phyloP scores from a whole-genome alignment of 169 alveolate species.

The Plasmodium falciparum region DNA sequence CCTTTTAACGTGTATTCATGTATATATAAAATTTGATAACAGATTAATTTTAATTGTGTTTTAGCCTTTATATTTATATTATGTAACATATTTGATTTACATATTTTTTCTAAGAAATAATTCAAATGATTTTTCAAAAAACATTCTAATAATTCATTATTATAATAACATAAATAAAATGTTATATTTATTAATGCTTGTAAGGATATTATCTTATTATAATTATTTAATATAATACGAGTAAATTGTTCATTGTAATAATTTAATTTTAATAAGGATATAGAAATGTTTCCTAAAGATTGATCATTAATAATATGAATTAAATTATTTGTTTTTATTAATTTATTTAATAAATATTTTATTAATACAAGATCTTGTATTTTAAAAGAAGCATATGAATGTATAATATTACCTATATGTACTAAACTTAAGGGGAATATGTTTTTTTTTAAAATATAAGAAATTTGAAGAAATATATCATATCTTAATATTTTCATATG shows the following conservation, averaged over 20 bases:
- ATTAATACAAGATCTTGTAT: slow-evolving; percentile 16
- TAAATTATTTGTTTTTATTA: neutral
- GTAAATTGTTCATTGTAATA: slow-evolving; percentile 22
- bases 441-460: slow-evolving; percentile 23
- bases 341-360: slow-evolving; percentile 9
- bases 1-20: neutral
- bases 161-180: slow-evolving; percentile 47
- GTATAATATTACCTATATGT: slow-evolving; percentile 45
- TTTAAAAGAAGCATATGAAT: slow-evolving; percentile 64
- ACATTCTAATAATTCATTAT: slow-evolving; percentile 6
- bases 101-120: slow-evolving; percentile 29
- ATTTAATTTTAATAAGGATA: slow-evolving; percentile 51
- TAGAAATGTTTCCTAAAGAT: slow-evolving; percentile 41
- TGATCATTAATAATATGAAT: slow-evolving; percentile 21
- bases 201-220: slow-evolving; percentile 25
- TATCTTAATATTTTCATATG: slow-evolving; percentile 30
- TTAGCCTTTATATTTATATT: slow-evolving; percentile 22
- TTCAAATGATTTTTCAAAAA: slow-evolving; percentile 16
- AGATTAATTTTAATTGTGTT: slow-evolving; percentile 51
- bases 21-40: slow-evolving; percentile 12
- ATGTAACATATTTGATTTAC: slow-evolving; percentile 10
- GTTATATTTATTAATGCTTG: slow-evolving; percentile 70
- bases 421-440: slow-evolving; percentile 10
- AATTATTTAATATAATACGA: slow-evolving; percentile 30
- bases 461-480: slow-evolving; percentile 21